Conservation (phyloP, 2,329 filamentous ascomycete species). For the Ascochyta clinopodiicola region DNA sequence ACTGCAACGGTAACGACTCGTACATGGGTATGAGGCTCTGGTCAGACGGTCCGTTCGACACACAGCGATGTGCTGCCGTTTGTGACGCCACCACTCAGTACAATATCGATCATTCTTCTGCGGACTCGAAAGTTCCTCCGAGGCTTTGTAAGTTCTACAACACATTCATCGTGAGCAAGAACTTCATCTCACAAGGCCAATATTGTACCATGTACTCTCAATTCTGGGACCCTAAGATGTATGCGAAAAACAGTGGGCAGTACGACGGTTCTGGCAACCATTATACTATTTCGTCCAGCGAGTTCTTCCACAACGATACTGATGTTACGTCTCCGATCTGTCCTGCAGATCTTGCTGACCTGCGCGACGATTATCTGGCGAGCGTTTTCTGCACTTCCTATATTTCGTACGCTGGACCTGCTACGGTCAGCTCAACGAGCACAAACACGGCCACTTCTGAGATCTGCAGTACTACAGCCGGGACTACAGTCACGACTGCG, state of each 20-base stretch:
- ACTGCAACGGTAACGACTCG: not conserved
- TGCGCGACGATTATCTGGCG: not conserved
- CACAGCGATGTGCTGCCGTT: not conserved
- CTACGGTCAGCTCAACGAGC: not conserved
- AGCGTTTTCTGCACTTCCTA: not conserved
- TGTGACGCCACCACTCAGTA: slow-evolving; percentile 1
- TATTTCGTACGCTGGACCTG: not conserved
- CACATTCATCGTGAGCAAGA: slow-evolving; percentile 38
- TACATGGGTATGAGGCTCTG: slow-evolving; percentile 5
- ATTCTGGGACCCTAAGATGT: slow-evolving; percentile 9
- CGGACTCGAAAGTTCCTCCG: not conserved
- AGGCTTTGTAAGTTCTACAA: slow-evolving; percentile 42
- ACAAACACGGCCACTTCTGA: not conserved
- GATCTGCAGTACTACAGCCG: not conserved
- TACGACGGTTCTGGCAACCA: not conserved
- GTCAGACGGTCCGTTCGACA: not conserved
- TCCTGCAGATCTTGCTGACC: not conserved
- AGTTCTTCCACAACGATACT: slow-evolving; percentile 1
- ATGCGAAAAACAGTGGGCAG: not conserved
- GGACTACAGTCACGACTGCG: not conserved
- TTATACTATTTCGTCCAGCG: slow-evolving; percentile 1
- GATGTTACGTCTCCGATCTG: not conserved
- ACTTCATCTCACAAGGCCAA: slow-evolving; percentile 37
- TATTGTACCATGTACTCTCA: slow-evolving; percentile 33
- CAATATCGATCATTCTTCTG: not conserved